phyloP scores from a whole-genome alignment of 1,284 basidiomycete genomes.

The Microbotryum saponariae region DNA sequence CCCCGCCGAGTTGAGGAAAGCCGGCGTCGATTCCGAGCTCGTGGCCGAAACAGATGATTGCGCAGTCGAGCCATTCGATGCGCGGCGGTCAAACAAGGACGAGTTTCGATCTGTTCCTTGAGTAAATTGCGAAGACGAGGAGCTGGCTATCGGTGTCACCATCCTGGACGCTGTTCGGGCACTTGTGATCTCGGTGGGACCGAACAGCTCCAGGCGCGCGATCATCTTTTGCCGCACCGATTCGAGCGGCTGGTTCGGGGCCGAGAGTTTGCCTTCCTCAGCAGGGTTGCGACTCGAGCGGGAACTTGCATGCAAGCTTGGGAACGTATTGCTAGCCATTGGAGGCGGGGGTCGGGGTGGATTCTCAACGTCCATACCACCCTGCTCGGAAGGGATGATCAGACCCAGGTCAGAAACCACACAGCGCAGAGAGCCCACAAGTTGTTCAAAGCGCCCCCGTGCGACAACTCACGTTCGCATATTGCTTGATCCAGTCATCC shows the following conservation, averaged over 20 bases:
- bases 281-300: neutral
- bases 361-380: constrained; percentile 1
- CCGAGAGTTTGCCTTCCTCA: neutral
- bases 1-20: neutral
- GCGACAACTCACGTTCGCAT: constrained; percentile 26
- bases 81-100: constrained; percentile 4
- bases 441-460: neutral
- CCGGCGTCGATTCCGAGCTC: neutral
- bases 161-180: neutral
- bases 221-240: neutral
- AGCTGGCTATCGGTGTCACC: neutral
- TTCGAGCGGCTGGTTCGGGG: neutral
- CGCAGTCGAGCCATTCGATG: constrained; percentile 1
- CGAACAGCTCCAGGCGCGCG: neutral
- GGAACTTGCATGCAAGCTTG: no score
- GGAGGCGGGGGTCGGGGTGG: neutral
- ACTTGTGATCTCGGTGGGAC: no score
- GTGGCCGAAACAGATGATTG: neutral
- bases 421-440: neutral
- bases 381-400: neutral
- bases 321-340: neutral
- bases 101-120: neutral
- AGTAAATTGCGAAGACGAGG: neutral
- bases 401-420: no score
- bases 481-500: constrained; percentile 32